phyloP scores from a whole-genome alignment of 108 stramenopile genomes.

The Discostella pseudostelligera region DNA sequence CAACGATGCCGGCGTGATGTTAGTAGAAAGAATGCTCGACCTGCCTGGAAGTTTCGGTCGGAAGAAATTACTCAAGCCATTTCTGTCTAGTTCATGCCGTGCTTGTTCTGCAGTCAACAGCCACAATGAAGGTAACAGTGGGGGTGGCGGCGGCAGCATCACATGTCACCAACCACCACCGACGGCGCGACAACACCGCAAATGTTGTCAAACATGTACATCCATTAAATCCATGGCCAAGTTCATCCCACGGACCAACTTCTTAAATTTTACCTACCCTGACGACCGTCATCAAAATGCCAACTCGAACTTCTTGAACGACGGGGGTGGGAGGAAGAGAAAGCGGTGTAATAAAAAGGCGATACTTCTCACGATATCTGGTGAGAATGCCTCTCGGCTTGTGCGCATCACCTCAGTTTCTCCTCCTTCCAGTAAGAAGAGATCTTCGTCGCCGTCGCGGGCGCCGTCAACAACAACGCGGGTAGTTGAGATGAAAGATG shows the following conservation, averaged over 20 bases:
- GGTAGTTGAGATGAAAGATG: slow-evolving; percentile 11
- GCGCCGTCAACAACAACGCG: not conserved
- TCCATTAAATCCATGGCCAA: slow-evolving; percentile 27
- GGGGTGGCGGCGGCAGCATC: not conserved
- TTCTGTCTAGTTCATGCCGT: not conserved
- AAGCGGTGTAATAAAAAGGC: not conserved
- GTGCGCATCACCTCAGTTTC: slow-evolving; percentile 8
- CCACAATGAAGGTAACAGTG: not conserved
- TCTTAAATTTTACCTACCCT: slow-evolving; percentile 15
- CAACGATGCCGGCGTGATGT: not conserved
- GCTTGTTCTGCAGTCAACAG: not conserved
- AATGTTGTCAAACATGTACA: slow-evolving; percentile 6
- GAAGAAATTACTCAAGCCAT: not conserved
- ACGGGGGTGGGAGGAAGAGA: not conserved
- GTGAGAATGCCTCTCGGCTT: slow-evolving; percentile 5
- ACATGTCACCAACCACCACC: not conserved
- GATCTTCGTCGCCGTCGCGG: not conserved
- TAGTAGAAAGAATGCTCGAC: not conserved
- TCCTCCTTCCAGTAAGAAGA: not conserved
- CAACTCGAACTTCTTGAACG: no score
- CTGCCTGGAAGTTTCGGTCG: slow-evolving; percentile 5
- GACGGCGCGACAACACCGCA: not conserved
- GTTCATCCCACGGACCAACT: slow-evolving; percentile 22
- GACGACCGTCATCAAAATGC: not conserved
- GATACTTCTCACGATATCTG: slow-evolving; percentile 4